Base-by-base conservation (phyloP, 2,329 filamentous ascomycete species). In the Arthrobotrys sphaeroides region DNA sequence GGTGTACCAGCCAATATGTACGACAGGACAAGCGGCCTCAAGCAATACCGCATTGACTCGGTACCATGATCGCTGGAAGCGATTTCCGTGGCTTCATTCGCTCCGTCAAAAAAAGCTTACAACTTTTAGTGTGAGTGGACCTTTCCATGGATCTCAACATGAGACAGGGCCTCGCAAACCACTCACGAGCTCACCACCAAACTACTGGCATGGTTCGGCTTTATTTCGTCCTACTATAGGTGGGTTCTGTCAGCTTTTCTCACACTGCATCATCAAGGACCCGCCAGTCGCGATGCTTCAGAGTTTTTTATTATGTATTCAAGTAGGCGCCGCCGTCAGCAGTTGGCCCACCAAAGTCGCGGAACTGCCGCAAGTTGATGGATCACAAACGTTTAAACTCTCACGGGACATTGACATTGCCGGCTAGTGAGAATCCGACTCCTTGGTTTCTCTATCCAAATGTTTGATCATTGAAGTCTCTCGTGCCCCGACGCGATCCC, bases 91-190 rank as follows among this genome's bases (percentile, higher is more conserved):
- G 45, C 31, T 36, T 31, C n/a, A 69, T 62, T 62, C 31, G 36
- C 16, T 70, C 49, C 57, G 47, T 47, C 24, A 13, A 22, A 61
- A 66, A 60, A 38, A 16, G 40, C 42, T 45, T 7, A 10, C 4
- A 33, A 64, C 42, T 51, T n/a, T 18, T n/a, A 53, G 61, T 66
- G 69, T 73, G 69, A 38, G 69, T 73, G 69, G 61, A 61, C 51
- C 33, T 61, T 40, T 36, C 51, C 61, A 73, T 66, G 69, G 69
- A 67, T 73, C 24, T 55, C 28, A 43, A 59, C 36, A 38, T 61
- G 61, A 67, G 69, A 66, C 68, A 47, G 45, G 31, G 24, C 24
- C 28, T 40, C 22, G 20, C 24, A 65, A 61, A 51, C 59, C 68
- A 57, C 67, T 62, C 57, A 57, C 51, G 51, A 62, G 26, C 40